phyloP scores from a whole-genome alignment of 139 green algal species.

The Chlorella sp. region DNA sequence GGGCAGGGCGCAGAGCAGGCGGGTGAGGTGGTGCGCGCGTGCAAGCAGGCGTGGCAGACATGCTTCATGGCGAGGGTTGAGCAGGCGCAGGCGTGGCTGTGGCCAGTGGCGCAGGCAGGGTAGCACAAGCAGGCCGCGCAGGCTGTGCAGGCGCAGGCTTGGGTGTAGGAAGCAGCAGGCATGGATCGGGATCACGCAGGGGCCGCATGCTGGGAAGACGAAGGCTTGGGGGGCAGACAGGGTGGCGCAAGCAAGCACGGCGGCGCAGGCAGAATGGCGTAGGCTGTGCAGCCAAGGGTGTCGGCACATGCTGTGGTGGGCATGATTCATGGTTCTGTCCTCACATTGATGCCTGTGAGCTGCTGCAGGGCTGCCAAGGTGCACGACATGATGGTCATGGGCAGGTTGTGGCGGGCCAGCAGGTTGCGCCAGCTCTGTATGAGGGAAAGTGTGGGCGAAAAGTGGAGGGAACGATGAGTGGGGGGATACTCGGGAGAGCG shows the following conservation, averaged over 20 bases:
- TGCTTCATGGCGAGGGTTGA: no score
- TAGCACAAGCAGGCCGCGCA: background rate
- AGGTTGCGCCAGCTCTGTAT: constrained; percentile 14
- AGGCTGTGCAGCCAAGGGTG: background rate
- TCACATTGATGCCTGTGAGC: constrained; percentile 38
- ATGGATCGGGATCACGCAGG: no score
- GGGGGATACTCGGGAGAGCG: background rate
- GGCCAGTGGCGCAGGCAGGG: background rate
- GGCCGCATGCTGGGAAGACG: background rate
- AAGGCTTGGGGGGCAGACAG: background rate
- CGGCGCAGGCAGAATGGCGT: background rate
- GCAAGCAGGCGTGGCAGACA: background rate
- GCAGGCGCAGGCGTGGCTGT: background rate
- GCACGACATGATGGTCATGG: constrained; percentile 16
- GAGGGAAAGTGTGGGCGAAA: background rate
- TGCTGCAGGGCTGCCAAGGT: constrained; percentile 23
- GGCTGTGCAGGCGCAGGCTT: background rate
- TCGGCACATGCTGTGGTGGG: no score
- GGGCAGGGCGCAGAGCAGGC: background rate
- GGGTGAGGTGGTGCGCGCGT: background rate
- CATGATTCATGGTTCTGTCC: no score
- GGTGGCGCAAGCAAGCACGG: background rate
- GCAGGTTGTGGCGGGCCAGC: constrained; percentile 17
- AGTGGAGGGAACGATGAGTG: background rate
- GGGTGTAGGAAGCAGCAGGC: no score